phyloP scores from a whole-genome alignment of 345 rosid species.

The Brassica napus region Da-Ae NC_063449.1:16781001-16781500 shows the following conservation, averaged over 20 bases:
- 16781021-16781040: neutral
- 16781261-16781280: conserved; percentile 23
- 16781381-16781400: conserved; percentile 86
- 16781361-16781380: conserved; percentile 87
- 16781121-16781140: conserved; percentile 13
- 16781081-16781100: neutral
- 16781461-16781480: conserved; percentile 91
- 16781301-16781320: conserved; percentile 15
- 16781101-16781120: conserved; percentile 16
- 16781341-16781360: conserved; percentile 93
- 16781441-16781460: conserved; percentile 64
- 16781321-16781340: conserved; percentile 40
- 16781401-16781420: conserved; percentile 75
- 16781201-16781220: neutral
- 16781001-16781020: neutral
- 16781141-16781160: neutral
- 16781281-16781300: conserved; percentile 13
- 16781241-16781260: conserved; percentile 5
- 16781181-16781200: neutral
- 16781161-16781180: conserved; percentile 3
- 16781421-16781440: conserved; percentile 72
- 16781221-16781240: conserved; percentile 6
- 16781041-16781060: neutral
- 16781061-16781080: neutral
- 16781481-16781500: conserved; percentile 76